Conservation (phyloP, 2,329 filamentous ascomycete species). For the Aspergillus calidoustus region DNA sequence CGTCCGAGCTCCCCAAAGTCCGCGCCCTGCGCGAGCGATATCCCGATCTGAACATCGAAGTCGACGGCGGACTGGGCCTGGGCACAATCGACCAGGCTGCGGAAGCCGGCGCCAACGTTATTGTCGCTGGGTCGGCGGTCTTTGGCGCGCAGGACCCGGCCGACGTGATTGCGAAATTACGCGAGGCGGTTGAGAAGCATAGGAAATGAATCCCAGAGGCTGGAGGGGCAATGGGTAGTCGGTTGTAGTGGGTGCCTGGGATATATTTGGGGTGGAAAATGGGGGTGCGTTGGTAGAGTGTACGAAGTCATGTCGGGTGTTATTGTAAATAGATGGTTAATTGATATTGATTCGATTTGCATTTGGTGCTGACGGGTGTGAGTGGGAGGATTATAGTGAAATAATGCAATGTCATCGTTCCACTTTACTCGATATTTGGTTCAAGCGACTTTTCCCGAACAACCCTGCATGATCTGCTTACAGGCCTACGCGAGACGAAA, state of each 20-base stretch:
- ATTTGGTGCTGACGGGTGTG: too few species aligned
- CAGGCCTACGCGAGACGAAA: background rate
- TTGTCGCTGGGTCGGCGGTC: conserved; percentile 93
- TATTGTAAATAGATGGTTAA: too few species aligned
- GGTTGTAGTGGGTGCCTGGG: too few species aligned
- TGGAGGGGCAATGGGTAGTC: too few species aligned
- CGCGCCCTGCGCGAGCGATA: conserved; percentile 80
- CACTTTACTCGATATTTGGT: background rate
- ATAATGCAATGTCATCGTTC: too few species aligned
- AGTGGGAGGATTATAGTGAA: too few species aligned
- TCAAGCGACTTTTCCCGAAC: background rate
- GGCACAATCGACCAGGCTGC: conserved; percentile 92
- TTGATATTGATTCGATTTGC: too few species aligned
- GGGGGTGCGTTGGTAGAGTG: too few species aligned
- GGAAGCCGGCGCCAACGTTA: conserved; percentile 95
- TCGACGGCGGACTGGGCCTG: conserved; percentile 88
- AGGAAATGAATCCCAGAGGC: conserved; percentile 21
- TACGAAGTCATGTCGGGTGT: too few species aligned
- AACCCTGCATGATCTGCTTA: background rate
- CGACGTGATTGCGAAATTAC: conserved; percentile 81
- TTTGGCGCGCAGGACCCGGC: conserved; percentile 89
- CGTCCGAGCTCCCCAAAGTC: conserved; percentile 92
- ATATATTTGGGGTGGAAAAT: too few species aligned
- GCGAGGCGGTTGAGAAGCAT: conserved; percentile 75
- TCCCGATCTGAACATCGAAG: conserved; percentile 93